Conservation (phyloP, 2,329 filamentous ascomycete genomes). For the Ophiosphaerella herpotricha region DNA sequence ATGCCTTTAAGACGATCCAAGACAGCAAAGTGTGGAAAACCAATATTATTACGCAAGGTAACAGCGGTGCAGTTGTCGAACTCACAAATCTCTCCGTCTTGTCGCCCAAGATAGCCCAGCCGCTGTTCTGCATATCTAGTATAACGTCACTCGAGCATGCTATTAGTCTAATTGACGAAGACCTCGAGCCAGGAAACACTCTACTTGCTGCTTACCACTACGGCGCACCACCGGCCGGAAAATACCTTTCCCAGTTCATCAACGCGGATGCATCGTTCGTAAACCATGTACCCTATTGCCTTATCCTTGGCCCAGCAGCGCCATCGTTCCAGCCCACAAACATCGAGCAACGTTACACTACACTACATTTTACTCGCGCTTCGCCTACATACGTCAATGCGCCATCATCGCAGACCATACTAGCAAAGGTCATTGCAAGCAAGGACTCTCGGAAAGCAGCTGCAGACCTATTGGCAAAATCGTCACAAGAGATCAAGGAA, state of each 20-base stretch:
- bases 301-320: slow-evolving; percentile 51
- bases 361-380: slow-evolving; percentile 22
- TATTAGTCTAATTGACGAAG: slow-evolving; percentile 52
- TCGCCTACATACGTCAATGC: slow-evolving; percentile 22
- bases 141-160: slow-evolving; percentile 60
- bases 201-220: slow-evolving; percentile 60
- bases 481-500: slow-evolving; percentile 32
- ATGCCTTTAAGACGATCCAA: slow-evolving; percentile 12
- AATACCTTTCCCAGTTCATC: slow-evolving; percentile 65
- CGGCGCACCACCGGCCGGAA: slow-evolving; percentile 54
- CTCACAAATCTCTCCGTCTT: slow-evolving; percentile 32
- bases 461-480: slow-evolving; percentile 15
- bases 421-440: slow-evolving; percentile 19
- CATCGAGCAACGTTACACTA: slow-evolving; percentile 22
- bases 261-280: slow-evolving; percentile 56
- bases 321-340: slow-evolving; percentile 21
- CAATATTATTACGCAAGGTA: slow-evolving; percentile 29
- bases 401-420: slow-evolving; percentile 14
- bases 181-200: slow-evolving; percentile 23
- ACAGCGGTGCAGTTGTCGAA: slow-evolving; percentile 27
- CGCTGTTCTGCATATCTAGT: slow-evolving; percentile 52
- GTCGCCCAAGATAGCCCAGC: slow-evolving; percentile 47
- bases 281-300: slow-evolving; percentile 61
- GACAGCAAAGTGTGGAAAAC: slow-evolving; percentile 24
- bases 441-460: slow-evolving; percentile 18